These are phyloP conservation scores for Chamaecyparis obtusa DNA, from an alignment of 75 land plant genomes.

Conservation along the genomic window DNA sequence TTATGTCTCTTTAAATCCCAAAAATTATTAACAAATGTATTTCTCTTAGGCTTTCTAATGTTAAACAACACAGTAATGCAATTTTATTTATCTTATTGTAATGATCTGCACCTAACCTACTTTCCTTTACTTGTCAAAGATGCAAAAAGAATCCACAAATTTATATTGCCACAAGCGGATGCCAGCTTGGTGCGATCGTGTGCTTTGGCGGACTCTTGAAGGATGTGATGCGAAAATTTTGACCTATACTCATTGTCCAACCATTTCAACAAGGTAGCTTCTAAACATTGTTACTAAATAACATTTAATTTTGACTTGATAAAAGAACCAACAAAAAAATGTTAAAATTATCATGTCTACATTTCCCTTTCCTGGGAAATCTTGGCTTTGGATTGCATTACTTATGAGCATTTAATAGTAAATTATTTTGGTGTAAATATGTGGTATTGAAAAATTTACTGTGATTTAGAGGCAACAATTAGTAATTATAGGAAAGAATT, in stretches of 20 bases:
- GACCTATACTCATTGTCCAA: conserved; percentile 39
- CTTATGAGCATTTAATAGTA: background rate
- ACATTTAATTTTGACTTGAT: background rate
- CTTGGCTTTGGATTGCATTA: background rate
- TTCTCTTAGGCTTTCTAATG: background rate
- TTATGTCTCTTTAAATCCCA: background rate
- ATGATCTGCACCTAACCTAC: background rate
- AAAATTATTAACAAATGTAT: background rate
- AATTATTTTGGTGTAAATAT: background rate
- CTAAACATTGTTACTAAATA: background rate
- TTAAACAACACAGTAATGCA: background rate
- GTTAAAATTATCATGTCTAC: background rate
- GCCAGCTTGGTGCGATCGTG: conserved; percentile 59
- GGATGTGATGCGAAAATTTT: conserved; percentile 26
- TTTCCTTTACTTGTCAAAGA: conserved; percentile 11
- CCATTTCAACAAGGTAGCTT: conserved; percentile 20
- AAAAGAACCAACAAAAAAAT: background rate
- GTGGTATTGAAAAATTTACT: background rate
- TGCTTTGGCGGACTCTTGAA: conserved; percentile 36
- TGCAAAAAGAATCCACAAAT: conserved; percentile 32
- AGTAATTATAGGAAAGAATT: background rate
- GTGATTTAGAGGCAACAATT: background rate
- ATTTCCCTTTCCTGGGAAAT: background rate
- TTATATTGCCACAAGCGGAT: conserved; percentile 37
- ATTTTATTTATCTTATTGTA: background rate